Conservation (phyloP, 2,329 filamentous ascomycete species). For the Calcarisporium arbuscula region DNA sequence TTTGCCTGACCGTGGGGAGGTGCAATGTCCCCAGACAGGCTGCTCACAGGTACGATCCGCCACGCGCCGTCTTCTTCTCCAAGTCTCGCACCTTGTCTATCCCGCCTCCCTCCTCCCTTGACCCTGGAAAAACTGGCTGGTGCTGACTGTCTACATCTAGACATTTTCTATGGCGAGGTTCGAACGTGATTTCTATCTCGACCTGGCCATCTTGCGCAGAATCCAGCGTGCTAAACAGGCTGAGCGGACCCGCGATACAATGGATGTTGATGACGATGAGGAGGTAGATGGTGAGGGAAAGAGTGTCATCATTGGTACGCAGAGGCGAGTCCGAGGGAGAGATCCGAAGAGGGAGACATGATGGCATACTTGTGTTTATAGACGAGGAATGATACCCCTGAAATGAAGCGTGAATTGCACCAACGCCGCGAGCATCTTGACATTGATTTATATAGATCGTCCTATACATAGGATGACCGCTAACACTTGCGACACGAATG, state of each 20-base stretch:
- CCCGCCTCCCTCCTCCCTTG: background rate
- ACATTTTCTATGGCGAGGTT: constrained; percentile 34
- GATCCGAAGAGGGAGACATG: too few relatives aligned
- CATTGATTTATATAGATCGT: too few relatives aligned
- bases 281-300: constrained; percentile 16
- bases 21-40: constrained; percentile 59
- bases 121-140: background rate
- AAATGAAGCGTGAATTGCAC: too few relatives aligned
- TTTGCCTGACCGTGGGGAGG: constrained; percentile 34
- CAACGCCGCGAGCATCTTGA: too few relatives aligned
- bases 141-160: constrained; percentile 21
- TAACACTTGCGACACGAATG: too few relatives aligned
- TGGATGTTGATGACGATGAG: constrained; percentile 32
- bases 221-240: constrained; percentile 48
- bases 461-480: too few relatives aligned
- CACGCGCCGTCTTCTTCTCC: background rate
- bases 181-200: constrained; percentile 46
- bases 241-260: constrained; percentile 30
- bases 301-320: constrained; percentile 18
- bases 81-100: background rate
- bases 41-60: constrained; percentile 48
- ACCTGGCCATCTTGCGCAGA: constrained; percentile 49
- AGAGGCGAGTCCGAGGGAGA: constrained; percentile 14
- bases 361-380: too few relatives aligned
- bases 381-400: constrained; percentile 10